Conservation (phyloP, 2,329 filamentous ascomycete species). For the Venturia asperata region DNA sequence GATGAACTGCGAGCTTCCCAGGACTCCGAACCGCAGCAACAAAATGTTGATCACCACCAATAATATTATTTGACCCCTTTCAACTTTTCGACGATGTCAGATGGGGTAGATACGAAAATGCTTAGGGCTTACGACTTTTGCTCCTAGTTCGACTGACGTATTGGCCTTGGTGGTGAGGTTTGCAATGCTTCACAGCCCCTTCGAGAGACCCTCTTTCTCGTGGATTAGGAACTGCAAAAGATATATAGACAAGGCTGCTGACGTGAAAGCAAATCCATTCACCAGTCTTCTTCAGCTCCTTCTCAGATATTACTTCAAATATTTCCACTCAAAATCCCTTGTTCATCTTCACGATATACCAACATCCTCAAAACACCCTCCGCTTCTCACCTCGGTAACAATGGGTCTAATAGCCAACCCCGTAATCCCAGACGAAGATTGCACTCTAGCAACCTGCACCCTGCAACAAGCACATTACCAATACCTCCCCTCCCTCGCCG, state of each 20-base stretch:
- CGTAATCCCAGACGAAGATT: slow-evolving; percentile 21
- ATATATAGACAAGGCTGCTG: neutral
- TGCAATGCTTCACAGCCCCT: neutral
- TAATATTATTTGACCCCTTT: neutral
- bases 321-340: neutral
- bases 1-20: neutral
- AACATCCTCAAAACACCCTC: neutral
- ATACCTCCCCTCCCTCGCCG: slow-evolving; percentile 47
- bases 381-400: neutral
- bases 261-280: neutral
- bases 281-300: neutral
- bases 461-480: slow-evolving; percentile 46
- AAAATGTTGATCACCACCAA: neutral
- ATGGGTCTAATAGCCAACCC: neutral
- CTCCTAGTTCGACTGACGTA: neutral
- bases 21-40: slow-evolving; percentile 24
- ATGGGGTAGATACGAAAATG: neutral
- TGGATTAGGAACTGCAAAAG: neutral
- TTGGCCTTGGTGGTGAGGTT: neutral
- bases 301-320: neutral
- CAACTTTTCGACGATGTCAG: neutral
- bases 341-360: neutral
- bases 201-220: neutral
- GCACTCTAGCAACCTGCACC: slow-evolving; percentile 37
- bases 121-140: neutral